phyloP scores from a whole-genome alignment of 148 eudicot genomes.

The Polygonum maritimum region DNA sequence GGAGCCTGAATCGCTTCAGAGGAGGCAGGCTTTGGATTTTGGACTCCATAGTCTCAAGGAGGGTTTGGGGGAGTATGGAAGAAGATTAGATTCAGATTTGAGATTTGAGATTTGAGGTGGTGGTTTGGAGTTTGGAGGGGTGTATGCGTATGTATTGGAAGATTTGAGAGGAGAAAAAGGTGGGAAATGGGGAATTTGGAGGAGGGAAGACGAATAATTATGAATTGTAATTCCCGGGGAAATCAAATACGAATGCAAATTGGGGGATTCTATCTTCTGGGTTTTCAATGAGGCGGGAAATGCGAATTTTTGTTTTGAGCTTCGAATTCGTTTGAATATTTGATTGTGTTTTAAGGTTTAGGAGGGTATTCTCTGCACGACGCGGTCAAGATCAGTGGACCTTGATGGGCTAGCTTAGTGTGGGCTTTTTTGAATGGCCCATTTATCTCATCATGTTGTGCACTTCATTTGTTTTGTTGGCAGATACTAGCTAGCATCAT shows the following conservation, averaged over 20 bases:
- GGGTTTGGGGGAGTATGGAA: not conserved
- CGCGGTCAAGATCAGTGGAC: too few relatives aligned
- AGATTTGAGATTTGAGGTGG: slow-evolving; percentile 1
- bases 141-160: not conserved
- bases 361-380: too few relatives aligned
- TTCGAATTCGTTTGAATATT: too few relatives aligned
- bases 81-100: slow-evolving; percentile 5
- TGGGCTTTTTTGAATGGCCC: too few relatives aligned
- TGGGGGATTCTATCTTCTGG: not conserved
- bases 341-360: too few relatives aligned
- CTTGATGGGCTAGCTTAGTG: too few relatives aligned
- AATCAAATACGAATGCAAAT: not conserved
- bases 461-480: too few relatives aligned
- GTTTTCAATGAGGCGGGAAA: not conserved
- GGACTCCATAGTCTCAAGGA: slow-evolving; percentile 26
- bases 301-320: not conserved
- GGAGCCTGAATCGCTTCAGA: slow-evolving; percentile 51
- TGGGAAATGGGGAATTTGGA: not conserved
- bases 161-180: not conserved
- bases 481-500: too few relatives aligned
- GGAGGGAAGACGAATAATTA: not conserved
- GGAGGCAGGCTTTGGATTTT: slow-evolving; percentile 55
- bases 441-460: too few relatives aligned
- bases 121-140: not conserved
- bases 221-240: too few relatives aligned